A percentile compares a stretch with the other conserved stretches of the same genome.
phyloP scores from a whole-genome alignment of 1,284 basidiomycete species.

The Waitea zeae region DNA sequence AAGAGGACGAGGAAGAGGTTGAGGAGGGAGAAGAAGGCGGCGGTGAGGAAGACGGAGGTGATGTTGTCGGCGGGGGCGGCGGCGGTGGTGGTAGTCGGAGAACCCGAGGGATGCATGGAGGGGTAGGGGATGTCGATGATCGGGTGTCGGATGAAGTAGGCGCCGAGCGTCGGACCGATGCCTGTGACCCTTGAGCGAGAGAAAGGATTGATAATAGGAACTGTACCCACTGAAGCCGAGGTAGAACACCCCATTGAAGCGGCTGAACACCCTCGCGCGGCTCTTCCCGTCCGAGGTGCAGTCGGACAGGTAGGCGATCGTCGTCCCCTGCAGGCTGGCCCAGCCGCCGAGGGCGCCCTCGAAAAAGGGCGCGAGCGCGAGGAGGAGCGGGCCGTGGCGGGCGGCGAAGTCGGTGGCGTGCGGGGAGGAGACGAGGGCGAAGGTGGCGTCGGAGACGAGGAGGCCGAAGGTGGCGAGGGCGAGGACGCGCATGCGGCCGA shows the following conservation, averaged over 20 bases:
- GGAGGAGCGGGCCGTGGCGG: constrained; percentile 49
- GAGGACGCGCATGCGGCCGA: constrained; percentile 65
- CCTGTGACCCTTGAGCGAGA: too few species aligned
- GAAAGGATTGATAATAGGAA: too few species aligned
- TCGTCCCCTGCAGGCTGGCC: constrained; percentile 61
- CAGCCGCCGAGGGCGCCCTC: constrained; percentile 84
- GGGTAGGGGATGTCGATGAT: constrained; percentile 17
- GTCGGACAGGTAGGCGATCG: constrained; percentile 75
- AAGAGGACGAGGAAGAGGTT: constrained; percentile 37
- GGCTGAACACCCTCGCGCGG: constrained; percentile 65
- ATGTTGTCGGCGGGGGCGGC: constrained; percentile 14
- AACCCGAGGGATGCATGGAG: constrained; percentile 6
- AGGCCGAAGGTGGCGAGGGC: constrained; percentile 54
- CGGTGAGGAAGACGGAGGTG: constrained; percentile 43
- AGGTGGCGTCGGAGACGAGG: constrained; percentile 64
- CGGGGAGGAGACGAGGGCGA: constrained; percentile 64
- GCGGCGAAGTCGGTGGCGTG: constrained; percentile 31
- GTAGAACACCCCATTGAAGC: constrained; percentile 55
- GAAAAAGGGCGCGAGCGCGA: constrained; percentile 67
- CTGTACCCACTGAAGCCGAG: constrained; percentile 59
- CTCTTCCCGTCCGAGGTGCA: constrained; percentile 77
- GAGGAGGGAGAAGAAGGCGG: constrained; percentile 24
- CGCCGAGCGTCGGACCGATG: constrained; percentile 59
- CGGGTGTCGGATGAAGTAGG: constrained; percentile 45
- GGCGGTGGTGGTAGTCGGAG: constrained; percentile 9